phyloP scores from a whole-genome alignment of 2,329 filamentous ascomycete species.

The Ophiostoma ulmi region DNA sequence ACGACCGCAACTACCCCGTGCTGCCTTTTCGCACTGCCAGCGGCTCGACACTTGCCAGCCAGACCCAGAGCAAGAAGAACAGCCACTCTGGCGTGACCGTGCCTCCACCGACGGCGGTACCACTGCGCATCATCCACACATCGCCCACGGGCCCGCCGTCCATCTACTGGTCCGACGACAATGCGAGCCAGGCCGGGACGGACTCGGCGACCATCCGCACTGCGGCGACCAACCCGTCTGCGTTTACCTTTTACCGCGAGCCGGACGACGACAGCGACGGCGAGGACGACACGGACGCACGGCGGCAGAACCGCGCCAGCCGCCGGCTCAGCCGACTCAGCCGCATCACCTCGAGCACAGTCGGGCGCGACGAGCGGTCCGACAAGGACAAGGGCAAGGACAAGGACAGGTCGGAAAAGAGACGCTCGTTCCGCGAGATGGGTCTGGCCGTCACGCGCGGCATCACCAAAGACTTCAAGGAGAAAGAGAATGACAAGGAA shows the following conservation, averaged over 20 bases:
- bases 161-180: conserved; percentile 33
- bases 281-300: background rate
- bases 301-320: conserved; percentile 14
- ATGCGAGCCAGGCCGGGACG: conserved; percentile 20
- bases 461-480: background rate
- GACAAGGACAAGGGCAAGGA: background rate
- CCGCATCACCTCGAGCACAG: background rate
- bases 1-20: conserved; percentile 22
- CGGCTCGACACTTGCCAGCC: background rate
- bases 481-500: background rate
- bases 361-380: background rate
- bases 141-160: conserved; percentile 26
- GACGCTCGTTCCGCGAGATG: background rate
- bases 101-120: background rate
- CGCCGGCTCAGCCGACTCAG: background rate
- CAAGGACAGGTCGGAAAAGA: background rate
- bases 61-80: conserved; percentile 1
- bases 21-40: conserved; percentile 9
- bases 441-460: background rate
- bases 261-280: conserved; percentile 28
- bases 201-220: conserved; percentile 25
- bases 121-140: conserved; percentile 19
- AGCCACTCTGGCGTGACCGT: background rate
- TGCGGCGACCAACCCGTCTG: conserved; percentile 28
- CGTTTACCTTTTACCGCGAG: conserved; percentile 41